Percentiles rank a stretch among this genome's conserved stretches.
Evolutionary conservation across 805 yeast genomes (phyloP).

Genomic region (Torulaspora gathmanii): DNA sequence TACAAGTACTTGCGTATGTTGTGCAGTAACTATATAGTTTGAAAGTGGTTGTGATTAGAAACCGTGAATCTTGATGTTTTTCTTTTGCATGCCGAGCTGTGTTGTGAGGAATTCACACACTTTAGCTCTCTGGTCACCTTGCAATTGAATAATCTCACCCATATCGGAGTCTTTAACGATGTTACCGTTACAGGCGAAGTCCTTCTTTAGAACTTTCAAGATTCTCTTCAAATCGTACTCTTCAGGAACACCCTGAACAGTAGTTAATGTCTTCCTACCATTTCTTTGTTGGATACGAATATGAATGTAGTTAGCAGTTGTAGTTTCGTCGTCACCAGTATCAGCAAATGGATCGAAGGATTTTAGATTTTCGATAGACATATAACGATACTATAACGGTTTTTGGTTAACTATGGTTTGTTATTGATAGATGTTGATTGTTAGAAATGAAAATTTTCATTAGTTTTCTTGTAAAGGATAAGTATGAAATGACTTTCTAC

Average conservation of each 20-base stretch:
- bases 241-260: conserved; percentile 94
- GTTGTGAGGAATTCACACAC: conserved; percentile 87
- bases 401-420: neutral
- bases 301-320: conserved; percentile 92
- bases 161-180: conserved; percentile 93
- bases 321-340: conserved; percentile 98
- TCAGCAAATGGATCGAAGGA: conserved; percentile 98
- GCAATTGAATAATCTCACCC: conserved; percentile 96
- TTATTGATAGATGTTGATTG: neutral
- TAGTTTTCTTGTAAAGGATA: conserved; percentile 3
- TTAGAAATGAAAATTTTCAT: conserved; percentile 4
- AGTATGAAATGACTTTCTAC: neutral
- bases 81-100: conserved; percentile 86
- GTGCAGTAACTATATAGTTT: too few species aligned
- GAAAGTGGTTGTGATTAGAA: conserved; percentile 46
- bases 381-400: conserved; percentile 11
- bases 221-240: conserved; percentile 95
- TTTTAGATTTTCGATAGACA: conserved; percentile 84
- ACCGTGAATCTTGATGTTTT: conserved; percentile 97
- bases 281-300: conserved; percentile 99
- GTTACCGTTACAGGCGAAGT: conserved; percentile 98
- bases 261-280: conserved; percentile 97
- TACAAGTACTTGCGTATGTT: neutral
- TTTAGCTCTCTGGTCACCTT: conserved; percentile 98
- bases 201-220: conserved; percentile 90